phyloP scores from a whole-genome alignment of 1,284 basidiomycete species.

The Cryptococcus sp. region DNA sequence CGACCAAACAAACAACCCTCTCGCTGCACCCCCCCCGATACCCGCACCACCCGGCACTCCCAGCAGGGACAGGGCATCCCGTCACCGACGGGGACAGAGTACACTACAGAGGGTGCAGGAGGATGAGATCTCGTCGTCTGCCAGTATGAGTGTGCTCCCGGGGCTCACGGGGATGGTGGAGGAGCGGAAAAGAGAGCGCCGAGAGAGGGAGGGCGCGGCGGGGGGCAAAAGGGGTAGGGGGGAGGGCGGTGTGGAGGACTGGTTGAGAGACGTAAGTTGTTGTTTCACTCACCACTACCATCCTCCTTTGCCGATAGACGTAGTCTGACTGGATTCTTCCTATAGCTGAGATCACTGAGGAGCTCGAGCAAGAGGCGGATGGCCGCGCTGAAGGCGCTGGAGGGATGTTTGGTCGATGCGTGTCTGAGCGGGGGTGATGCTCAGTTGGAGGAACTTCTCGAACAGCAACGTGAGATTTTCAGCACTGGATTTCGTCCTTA shows the following conservation, averaged over 20 bases:
- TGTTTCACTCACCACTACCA: no score
- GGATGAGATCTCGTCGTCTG: not conserved
- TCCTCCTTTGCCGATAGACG: not conserved
- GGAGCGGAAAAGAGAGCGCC: not conserved
- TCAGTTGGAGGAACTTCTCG: constrained; percentile 1
- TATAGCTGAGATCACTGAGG: constrained; percentile 29
- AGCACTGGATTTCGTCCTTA: not conserved
- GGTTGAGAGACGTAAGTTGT: constrained; percentile 32
- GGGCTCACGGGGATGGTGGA: not conserved
- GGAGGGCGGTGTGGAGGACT: constrained; percentile 19
- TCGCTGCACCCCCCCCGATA: no score
- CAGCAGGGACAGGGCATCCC: no score
- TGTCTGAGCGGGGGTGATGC: not conserved
- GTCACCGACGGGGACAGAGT: no score
- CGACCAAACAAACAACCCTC: no score
- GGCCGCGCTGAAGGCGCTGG: constrained; percentile 23
- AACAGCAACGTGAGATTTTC: constrained; percentile 5
- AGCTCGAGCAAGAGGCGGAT: constrained; percentile 27
- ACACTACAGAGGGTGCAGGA: no score
- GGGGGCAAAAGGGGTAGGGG: constrained; percentile 1
- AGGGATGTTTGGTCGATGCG: constrained; percentile 17
- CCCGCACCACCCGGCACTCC: no score
- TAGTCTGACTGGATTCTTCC: not conserved
- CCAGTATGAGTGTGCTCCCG: not conserved
- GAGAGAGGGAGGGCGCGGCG: not conserved